Conservation (phyloP, 176 grass and related monocot species). For the Eragrostis nindensis region DNA sequence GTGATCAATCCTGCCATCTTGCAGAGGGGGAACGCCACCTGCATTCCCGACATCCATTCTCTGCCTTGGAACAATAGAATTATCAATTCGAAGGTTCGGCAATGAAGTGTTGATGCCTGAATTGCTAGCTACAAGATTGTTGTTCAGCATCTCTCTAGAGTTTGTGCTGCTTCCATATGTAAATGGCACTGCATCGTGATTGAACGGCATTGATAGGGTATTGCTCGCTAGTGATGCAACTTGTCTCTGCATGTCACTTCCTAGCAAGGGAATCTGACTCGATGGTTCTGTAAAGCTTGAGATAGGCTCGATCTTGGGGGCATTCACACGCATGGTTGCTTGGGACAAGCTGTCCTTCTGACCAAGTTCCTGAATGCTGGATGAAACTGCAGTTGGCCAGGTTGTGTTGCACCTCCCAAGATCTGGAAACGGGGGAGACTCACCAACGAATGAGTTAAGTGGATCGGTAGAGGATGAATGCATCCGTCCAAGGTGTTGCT, state of each 20-base stretch:
- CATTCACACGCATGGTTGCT: constrained; percentile 40
- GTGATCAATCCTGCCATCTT: constrained; percentile 47
- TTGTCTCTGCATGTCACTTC: constrained; percentile 52
- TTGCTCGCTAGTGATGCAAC: constrained; percentile 38
- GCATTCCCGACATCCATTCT: constrained; percentile 36
- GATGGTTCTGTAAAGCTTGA: constrained; percentile 42
- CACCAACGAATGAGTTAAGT: constrained; percentile 42
- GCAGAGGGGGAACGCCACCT: constrained; percentile 23
- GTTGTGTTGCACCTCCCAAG: constrained; percentile 51
- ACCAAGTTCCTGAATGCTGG: constrained; percentile 52
- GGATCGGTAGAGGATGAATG: constrained; percentile 48
- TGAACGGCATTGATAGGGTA: constrained; percentile 32
- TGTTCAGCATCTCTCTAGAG: constrained; percentile 50
- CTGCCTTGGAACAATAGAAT: constrained; percentile 40
- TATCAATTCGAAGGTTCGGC: constrained; percentile 50
- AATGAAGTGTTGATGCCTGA: constrained; percentile 54
- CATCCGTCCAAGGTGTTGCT: constrained; percentile 44
- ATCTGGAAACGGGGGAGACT: constrained; percentile 49
- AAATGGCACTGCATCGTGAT: constrained; percentile 42
- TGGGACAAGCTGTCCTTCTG: constrained; percentile 51
- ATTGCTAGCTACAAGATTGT: constrained; percentile 44
- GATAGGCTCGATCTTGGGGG: constrained; percentile 39
- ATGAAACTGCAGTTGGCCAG: constrained; percentile 59
- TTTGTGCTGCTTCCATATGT: constrained; percentile 42
- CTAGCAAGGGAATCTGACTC: constrained; percentile 45